Percentiles rank a stretch among this genome's conserved stretches.
phyloP scores from a whole-genome alignment of 73 alveolate genomes.

The Stentor coeruleus region DNA sequence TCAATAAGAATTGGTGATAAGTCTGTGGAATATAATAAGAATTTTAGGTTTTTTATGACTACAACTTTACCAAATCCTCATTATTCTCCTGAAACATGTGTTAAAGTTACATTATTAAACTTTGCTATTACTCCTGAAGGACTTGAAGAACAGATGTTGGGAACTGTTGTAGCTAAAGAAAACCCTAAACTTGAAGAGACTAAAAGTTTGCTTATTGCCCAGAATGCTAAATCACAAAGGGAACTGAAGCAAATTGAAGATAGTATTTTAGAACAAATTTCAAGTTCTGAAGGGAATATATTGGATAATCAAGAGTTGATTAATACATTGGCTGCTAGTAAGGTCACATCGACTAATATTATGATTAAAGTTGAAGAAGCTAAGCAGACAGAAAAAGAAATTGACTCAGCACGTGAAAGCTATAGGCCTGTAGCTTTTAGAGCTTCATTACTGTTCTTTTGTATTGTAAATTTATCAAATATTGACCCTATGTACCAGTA shows the following conservation, averaged over 20 bases:
- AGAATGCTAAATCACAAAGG: constrained; percentile 70
- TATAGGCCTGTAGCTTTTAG: constrained; percentile 98
- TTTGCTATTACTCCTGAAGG: constrained; percentile 99
- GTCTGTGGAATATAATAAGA: constrained; percentile 49
- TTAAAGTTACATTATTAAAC: constrained; percentile 94
- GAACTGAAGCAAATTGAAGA: constrained; percentile 92
- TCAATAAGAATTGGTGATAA: constrained; percentile 50
- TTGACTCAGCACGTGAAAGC: constrained; percentile 91
- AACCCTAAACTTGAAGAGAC: constrained; percentile 79
- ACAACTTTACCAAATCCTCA: constrained; percentile 98
- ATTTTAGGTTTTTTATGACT: constrained; percentile 96
- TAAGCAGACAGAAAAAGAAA: constrained; percentile 90
- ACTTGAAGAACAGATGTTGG: constrained; percentile 98
- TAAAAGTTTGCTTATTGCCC: constrained; percentile 49
- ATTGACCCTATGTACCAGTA: constrained; percentile 99
- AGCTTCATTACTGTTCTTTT: constrained; percentile 95
- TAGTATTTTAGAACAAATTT: constrained; percentile 86
- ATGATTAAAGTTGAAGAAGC: constrained; percentile 91
- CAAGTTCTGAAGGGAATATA: constrained; percentile 86
- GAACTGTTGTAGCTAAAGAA: constrained; percentile 94
- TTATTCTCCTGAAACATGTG: constrained; percentile 98
- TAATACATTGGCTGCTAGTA: constrained; percentile 86
- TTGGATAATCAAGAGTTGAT: constrained; percentile 92
- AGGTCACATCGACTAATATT: constrained; percentile 94
- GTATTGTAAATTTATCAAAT: constrained; percentile 91